Conservation (phyloP, 2,329 filamentous ascomycete genomes). For the Curvularia verruculosa region DNA sequence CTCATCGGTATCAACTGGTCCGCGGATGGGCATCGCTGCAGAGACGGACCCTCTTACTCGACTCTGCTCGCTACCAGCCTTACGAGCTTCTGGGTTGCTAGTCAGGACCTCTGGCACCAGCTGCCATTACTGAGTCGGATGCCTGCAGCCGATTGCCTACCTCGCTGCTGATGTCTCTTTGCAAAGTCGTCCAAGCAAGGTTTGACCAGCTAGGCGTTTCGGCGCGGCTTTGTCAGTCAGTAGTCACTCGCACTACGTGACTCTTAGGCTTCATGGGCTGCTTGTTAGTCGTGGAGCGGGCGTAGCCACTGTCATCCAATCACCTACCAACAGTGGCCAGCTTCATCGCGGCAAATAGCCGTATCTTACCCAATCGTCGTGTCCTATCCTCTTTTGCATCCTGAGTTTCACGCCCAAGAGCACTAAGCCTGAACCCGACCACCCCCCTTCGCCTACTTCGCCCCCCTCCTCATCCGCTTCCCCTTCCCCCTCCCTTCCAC, state of each 20-base stretch:
- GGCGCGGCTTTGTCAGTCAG: conserved; percentile 15
- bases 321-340: conserved; percentile 5
- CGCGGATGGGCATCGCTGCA: conserved; percentile 15
- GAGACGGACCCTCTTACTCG: not conserved
- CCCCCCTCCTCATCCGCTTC: too few relatives aligned
- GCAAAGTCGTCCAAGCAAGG: not conserved
- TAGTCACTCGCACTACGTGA: conserved; percentile 14
- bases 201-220: conserved; percentile 8
- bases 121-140: not conserved
- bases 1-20: conserved; percentile 2
- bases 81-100: not conserved
- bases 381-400: conserved; percentile 5
- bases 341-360: conserved; percentile 12
- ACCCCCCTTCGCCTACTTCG: too few relatives aligned
- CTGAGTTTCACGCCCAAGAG: not conserved
- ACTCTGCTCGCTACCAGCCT: conserved; percentile 6
- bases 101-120: not conserved
- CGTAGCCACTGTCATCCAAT: conserved; percentile 6
- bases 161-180: not conserved
- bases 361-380: not conserved
- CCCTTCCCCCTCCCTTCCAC: not conserved
- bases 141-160: not conserved
- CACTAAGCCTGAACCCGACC: not conserved
- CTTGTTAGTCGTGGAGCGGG: conserved; percentile 10
- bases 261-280: conserved; percentile 10